Conservation (phyloP, 257 asterid species). For the Capsicum rhomboideum region DNA sequence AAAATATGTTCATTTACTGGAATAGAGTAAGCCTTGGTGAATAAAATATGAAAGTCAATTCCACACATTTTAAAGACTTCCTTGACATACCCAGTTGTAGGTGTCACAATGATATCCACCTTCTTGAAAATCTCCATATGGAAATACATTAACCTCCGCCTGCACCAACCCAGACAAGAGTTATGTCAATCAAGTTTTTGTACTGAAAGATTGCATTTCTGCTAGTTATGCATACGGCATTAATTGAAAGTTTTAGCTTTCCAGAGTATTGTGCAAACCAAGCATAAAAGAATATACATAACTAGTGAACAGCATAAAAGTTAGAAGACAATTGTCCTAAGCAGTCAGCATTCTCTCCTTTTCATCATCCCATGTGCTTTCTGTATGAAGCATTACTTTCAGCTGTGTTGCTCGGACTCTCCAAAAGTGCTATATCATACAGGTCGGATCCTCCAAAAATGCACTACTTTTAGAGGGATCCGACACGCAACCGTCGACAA, state of each 20-base stretch:
- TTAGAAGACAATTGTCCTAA: not conserved
- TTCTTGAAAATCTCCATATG: slow-evolving; percentile 64
- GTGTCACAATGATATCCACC: slow-evolving; percentile 91
- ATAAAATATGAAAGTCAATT: not conserved
- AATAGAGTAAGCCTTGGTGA: not conserved
- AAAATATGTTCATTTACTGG: not conserved
- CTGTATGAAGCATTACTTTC: not conserved
- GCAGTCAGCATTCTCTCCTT: not conserved
- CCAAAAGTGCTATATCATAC: too few species aligned
- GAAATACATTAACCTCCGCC: slow-evolving; percentile 90
- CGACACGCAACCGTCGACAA: too few species aligned
- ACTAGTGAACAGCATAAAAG: not conserved
- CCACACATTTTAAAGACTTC: not conserved
- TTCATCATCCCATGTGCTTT: not conserved
- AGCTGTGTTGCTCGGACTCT: too few species aligned
- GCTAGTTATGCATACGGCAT: not conserved
- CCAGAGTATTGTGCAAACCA: not conserved
- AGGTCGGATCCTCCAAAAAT: too few species aligned
- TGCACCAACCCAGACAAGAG: slow-evolving; percentile 20
- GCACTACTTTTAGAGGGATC: too few species aligned
- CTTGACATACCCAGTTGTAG: slow-evolving; percentile 81
- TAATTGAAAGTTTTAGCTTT: not conserved
- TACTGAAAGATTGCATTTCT: not conserved
- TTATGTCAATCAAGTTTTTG: not conserved
- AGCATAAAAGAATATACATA: not conserved